Evolutionary conservation across 176 grass and related monocot species (phyloP).

Genomic region (Melocanna baccifera): DNA sequence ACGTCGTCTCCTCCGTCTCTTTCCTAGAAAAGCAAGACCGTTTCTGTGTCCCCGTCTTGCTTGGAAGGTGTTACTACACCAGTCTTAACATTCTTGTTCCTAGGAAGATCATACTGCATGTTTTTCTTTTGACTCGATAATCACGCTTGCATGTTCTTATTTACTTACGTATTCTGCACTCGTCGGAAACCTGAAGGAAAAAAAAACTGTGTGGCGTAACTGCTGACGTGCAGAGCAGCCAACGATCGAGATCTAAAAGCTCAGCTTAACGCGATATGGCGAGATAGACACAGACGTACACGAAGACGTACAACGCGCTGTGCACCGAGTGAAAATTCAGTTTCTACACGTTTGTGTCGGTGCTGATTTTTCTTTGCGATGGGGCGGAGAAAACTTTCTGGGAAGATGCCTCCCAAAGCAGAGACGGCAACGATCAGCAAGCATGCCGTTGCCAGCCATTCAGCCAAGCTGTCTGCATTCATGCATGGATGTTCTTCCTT

Average conservation of each 20-base stretch:
- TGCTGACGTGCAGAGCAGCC: neutral
- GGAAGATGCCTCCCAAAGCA: constrained; percentile 5
- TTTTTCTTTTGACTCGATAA: neutral
- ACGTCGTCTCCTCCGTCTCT: neutral
- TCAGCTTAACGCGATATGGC: neutral
- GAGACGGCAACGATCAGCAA: neutral
- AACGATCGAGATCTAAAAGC: neutral
- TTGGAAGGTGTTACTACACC: neutral
- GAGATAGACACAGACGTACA: neutral
- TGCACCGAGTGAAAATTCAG: neutral
- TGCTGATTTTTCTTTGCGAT: neutral
- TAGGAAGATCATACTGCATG: neutral
- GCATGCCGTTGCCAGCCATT: neutral
- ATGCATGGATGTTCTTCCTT: neutral
- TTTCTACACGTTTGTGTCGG: neutral
- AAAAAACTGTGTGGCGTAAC: neutral
- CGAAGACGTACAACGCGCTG: neutral
- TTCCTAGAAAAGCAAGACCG: constrained; percentile 11
- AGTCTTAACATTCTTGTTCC: neutral
- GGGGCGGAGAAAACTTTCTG: neutral
- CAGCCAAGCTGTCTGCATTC: neutral
- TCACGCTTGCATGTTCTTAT: neutral
- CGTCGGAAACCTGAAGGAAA: neutral
- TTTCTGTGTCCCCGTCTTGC: neutral
- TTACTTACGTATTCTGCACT: neutral